These are phyloP conservation scores for Septoria linicola DNA, from an alignment of 2,329 filamentous ascomycete genomes.

Conservation along the genomic window DNA sequence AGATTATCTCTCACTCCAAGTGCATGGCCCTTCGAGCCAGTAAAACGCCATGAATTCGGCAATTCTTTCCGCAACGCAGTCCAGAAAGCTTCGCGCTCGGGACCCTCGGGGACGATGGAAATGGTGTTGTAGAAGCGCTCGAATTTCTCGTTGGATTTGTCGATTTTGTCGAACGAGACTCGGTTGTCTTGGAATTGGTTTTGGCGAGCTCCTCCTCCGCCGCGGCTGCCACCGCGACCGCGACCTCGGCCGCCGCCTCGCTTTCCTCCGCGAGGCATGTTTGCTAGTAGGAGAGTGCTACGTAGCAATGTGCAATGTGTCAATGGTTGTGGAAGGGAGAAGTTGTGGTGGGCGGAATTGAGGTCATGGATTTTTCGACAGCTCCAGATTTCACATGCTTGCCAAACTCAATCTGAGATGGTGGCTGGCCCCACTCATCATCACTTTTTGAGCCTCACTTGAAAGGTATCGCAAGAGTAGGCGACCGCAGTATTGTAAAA, in stretches of 20 bases:
- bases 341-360: background rate
- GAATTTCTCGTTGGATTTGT: slow-evolving; percentile 79
- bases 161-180: slow-evolving; percentile 59
- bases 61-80: slow-evolving; percentile 75
- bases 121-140: slow-evolving; percentile 83
- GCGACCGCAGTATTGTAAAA: too few species aligned
- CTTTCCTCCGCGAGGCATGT: slow-evolving; percentile 25
- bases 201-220: slow-evolving; percentile 30
- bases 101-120: slow-evolving; percentile 67
- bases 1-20: slow-evolving; percentile 85
- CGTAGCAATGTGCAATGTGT: slow-evolving; percentile 1
- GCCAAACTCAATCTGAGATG: too few species aligned
- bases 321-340: background rate
- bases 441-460: too few species aligned
- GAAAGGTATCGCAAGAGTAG: too few species aligned
- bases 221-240: slow-evolving; percentile 28
- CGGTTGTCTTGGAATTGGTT: slow-evolving; percentile 35
- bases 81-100: slow-evolving; percentile 83
- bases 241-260: slow-evolving; percentile 29
- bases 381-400: slow-evolving; percentile 6
- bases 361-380: slow-evolving; percentile 5
- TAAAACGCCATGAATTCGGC: slow-evolving; percentile 97
- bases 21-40: slow-evolving; percentile 93
- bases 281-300: slow-evolving; percentile 5
- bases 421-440: too few species aligned